Evolutionary conservation across 2,329 filamentous ascomycete genomes (phyloP).

Genomic region (Ambrosiella cleistominuta): DNA sequence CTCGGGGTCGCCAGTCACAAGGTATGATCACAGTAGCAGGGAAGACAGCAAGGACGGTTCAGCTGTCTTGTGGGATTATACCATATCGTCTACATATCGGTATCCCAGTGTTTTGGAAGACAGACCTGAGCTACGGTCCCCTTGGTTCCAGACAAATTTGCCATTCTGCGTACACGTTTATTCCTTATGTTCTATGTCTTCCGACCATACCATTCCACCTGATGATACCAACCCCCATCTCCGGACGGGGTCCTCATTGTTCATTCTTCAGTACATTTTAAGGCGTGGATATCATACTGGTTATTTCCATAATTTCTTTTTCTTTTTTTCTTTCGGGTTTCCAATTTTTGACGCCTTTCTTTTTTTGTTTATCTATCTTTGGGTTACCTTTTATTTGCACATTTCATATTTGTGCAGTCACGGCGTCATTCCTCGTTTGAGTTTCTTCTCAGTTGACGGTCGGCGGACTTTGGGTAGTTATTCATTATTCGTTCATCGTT

Average conservation of each 20-base stretch:
- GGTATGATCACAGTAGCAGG: neutral
- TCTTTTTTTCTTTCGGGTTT: neutral
- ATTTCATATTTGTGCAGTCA: neutral
- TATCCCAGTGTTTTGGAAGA: neutral
- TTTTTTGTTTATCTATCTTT: conserved; percentile 3
- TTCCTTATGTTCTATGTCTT: no score
- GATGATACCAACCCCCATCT: neutral
- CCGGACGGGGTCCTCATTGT: neutral
- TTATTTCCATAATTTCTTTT: neutral
- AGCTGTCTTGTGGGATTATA: neutral
- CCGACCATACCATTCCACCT: neutral
- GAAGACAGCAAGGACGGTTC: conserved; percentile 5
- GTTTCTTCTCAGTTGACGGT: no score
- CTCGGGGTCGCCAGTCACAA: neutral
- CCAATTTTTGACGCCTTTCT: neutral
- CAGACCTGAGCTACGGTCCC: conserved; percentile 6
- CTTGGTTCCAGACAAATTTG: neutral
- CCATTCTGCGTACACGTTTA: neutral
- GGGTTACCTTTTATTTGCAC: conserved; percentile 2
- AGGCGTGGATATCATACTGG: neutral
- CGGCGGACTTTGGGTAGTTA: no score
- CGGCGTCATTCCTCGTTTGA: neutral
- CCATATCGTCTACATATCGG: neutral
- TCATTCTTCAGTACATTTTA: neutral
- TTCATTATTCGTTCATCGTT: no score